phyloP scores from a whole-genome alignment of 768 basidiomycete species.

The Suillus bovinus region DNA sequence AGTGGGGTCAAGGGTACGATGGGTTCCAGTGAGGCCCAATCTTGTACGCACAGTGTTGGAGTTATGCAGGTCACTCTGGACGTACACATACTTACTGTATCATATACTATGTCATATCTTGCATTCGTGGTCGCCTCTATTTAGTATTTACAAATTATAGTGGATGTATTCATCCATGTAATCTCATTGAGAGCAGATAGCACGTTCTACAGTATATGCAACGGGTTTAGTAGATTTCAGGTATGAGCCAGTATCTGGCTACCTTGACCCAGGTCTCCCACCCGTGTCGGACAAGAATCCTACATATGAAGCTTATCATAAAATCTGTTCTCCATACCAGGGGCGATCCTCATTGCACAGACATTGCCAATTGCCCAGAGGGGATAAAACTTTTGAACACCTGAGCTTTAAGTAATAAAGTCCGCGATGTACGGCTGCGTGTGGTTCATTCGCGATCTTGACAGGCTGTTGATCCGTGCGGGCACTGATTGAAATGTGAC shows the following conservation, averaged over 20 bases:
- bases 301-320: too few species aligned
- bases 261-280: neutral
- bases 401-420: slow-evolving; percentile 12
- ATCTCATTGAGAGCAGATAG: neutral
- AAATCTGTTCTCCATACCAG: neutral
- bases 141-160: neutral
- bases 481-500: slow-evolving; percentile 42
- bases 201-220: neutral
- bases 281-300: neutral
- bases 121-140: neutral
- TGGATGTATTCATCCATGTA: neutral
- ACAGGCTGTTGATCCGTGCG: slow-evolving; percentile 13
- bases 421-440: neutral
- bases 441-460: slow-evolving; percentile 14
- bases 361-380: neutral
- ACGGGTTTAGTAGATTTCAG: neutral
- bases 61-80: neutral
- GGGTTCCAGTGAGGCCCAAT: slow-evolving; percentile 27
- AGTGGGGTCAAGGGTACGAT: slow-evolving; percentile 37
- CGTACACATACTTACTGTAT: neutral
- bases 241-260: neutral
- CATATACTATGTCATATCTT: neutral
- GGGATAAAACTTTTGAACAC: slow-evolving; percentile 5
- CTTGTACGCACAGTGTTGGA: neutral
- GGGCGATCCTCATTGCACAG: neutral